Conservation (phyloP, 2,329 filamentous ascomycete genomes). For the Zalaria sp. region DNA sequence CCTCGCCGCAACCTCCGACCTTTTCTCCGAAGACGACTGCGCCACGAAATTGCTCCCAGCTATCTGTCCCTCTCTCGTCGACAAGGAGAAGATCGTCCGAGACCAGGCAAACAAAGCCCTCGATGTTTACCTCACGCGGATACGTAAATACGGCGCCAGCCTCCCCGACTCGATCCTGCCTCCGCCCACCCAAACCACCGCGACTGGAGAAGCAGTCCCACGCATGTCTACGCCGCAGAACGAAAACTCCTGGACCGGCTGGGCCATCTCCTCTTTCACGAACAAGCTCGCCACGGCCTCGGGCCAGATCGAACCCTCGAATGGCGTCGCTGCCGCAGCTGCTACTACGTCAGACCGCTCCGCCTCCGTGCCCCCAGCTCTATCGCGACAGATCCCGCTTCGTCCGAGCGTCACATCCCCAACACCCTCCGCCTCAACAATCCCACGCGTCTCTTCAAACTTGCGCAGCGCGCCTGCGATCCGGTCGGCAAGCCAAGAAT, state of each 20-base stretch:
- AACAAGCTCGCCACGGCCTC: slow-evolving; percentile 78
- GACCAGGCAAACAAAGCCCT: slow-evolving; percentile 85
- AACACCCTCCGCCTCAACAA: slow-evolving; percentile 13
- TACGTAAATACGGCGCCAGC: slow-evolving; percentile 60
- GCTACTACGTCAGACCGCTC: slow-evolving; percentile 48
- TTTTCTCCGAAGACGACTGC: slow-evolving; percentile 82
- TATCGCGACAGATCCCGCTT: slow-evolving; percentile 8
- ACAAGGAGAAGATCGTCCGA: slow-evolving; percentile 87
- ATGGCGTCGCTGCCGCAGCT: slow-evolving; percentile 39
- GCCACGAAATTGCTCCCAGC: slow-evolving; percentile 70
- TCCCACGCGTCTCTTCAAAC: slow-evolving; percentile 15
- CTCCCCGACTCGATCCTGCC: slow-evolving; percentile 74
- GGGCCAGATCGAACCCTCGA: slow-evolving; percentile 64
- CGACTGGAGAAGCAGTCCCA: slow-evolving; percentile 38
- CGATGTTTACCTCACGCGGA: slow-evolving; percentile 69
- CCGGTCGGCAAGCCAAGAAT: neutral
- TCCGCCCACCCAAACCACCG: slow-evolving; percentile 39
- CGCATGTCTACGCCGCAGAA: slow-evolving; percentile 70
- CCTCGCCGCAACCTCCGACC: slow-evolving; percentile 68
- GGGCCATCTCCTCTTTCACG: slow-evolving; percentile 97
- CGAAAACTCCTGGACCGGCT: slow-evolving; percentile 71
- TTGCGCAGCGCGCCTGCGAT: slow-evolving; percentile 10
- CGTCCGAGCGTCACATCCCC: slow-evolving; percentile 4
- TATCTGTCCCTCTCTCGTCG: slow-evolving; percentile 71
- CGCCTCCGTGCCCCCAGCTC: slow-evolving; percentile 21